Evolutionary conservation across 495 filamentous ascomycete genomes (phyloP), one percentile per base, ranked within the genome.

Genomic region (Aspergillus asperescens): DNA sequence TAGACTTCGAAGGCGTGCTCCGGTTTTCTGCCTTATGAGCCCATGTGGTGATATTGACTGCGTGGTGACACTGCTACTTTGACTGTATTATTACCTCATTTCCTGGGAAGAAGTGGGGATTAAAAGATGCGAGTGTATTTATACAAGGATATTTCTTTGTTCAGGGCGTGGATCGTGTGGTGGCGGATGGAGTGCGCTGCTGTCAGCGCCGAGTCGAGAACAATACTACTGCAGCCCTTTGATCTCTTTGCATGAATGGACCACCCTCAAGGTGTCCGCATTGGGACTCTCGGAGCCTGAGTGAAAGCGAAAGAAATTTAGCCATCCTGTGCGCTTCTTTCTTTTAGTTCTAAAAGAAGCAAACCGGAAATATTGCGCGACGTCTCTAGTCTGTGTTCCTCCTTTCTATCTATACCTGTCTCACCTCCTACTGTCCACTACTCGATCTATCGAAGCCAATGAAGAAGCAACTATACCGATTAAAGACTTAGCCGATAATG

Each of bases 231-330:
- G 32, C 16, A 28, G 28, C 28, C 50, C 54, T 51, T 59, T 62
- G 50, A 61, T 50, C 48, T 57, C 49, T 50, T 48, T 48, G 34
- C 41, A 38, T 42, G 35, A 29, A 47, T 24, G 27, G 8, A 23
- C 50, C 46, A 58, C n/a, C n/a, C n/a, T n/a, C 54, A 63, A 70
- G 66, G 45, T 57, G 57, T 54, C 63, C 60, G 55, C 44, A 57
- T 64, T 20, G 4, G 15, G n/a, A n/a, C n/a, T n/a, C n/a, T n/a
- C n/a, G 32, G n/a, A 22, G 3, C 27, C n/a, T n/a, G n/a, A n/a
- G n/a, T 12, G 29, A 25, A 38, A 35, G 20, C 29, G 9, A 48
- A 37, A n/a, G n/a, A 1, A 35, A 19, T 2, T 19, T 1, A 23
- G 24, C 10, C 42, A 19, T 20, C 16, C 22, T 27, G 31, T 8